Percentiles rank a stretch among this genome's conserved stretches.
Conservation (phyloP, 495 filamentous ascomycete genomes). For the Lindgomyces ingoldianus region DNA sequence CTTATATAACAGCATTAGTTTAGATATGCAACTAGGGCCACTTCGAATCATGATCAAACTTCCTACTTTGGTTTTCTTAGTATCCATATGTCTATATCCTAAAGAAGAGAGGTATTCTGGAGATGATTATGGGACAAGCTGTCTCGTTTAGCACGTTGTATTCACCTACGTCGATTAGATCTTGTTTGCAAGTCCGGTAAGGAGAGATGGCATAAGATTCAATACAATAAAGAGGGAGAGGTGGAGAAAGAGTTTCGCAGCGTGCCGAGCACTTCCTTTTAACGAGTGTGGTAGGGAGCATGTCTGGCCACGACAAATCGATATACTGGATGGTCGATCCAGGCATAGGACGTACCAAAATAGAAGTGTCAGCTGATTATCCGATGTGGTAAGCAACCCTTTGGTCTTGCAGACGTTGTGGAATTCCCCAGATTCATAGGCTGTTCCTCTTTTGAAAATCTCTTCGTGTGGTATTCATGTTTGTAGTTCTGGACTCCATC, state of each 20-base stretch:
- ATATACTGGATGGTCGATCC: conserved; percentile 14
- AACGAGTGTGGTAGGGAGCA: conserved; percentile 14
- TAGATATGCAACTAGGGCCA: conserved; percentile 5
- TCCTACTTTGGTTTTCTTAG: conserved; percentile 7
- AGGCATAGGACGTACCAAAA: conserved; percentile 24
- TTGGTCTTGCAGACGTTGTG: not conserved
- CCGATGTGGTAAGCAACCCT: conserved; percentile 7
- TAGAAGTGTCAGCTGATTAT: conserved; percentile 10
- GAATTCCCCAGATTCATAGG: not conserved
- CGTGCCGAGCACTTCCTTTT: conserved; percentile 1
- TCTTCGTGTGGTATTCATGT: conserved; percentile 2
- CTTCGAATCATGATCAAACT: conserved; percentile 9
- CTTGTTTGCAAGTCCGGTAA: conserved; percentile 14
- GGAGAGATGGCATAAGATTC: conserved; percentile 23
- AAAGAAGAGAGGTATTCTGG: conserved; percentile 5
- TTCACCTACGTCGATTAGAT: conserved; percentile 22
- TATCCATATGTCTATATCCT: conserved; percentile 1
- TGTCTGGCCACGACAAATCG: not conserved
- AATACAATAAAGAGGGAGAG: not conserved
- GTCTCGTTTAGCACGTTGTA: not conserved
- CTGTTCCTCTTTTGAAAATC: conserved; percentile 13
- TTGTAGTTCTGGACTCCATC: conserved; percentile 1
- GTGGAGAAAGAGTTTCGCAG: not conserved
- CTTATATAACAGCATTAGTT: conserved; percentile 3
- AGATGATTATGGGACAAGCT: conserved; percentile 3